phyloP scores from a whole-genome alignment of 768 basidiomycete genomes.

The Mycena venus region DNA sequence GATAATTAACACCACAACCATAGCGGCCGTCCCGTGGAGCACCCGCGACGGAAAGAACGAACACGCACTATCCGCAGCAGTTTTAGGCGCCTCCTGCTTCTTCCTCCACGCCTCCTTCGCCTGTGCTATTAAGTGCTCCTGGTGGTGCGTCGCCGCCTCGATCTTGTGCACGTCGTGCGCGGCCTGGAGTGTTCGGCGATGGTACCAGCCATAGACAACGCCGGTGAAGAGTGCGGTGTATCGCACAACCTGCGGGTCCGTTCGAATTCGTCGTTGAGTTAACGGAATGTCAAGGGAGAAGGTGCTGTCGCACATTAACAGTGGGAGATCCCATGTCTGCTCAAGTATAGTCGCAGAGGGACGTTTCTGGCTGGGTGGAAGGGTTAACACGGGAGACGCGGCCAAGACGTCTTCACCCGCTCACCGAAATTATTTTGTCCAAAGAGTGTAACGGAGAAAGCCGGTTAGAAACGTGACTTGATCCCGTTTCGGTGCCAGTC shows the following conservation, averaged over 20 bases:
- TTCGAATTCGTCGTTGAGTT: background rate
- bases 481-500: no score
- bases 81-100: constrained; percentile 70
- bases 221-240: constrained; percentile 92
- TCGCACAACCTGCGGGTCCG: constrained; percentile 81
- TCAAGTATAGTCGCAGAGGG: constrained; percentile 8
- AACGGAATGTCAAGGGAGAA: background rate
- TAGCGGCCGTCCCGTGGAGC: background rate
- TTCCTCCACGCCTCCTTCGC: constrained; percentile 94
- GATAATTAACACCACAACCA: constrained; percentile 6
- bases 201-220: constrained; percentile 91
- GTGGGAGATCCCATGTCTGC: constrained; percentile 77
- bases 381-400: background rate
- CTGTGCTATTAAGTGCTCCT: constrained; percentile 83
- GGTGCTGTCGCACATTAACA: constrained; percentile 70
- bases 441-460: constrained; percentile 2
- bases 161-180: constrained; percentile 83
- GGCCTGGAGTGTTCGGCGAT: constrained; percentile 91
- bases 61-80: constrained; percentile 68
- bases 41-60: background rate
- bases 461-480: background rate
- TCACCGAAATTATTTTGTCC: constrained; percentile 26
- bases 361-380: constrained; percentile 5
- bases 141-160: constrained; percentile 77
- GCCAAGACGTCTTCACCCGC: background rate